These are phyloP conservation scores for Apiotrichum domesticum DNA, from an alignment of 1,284 basidiomycete species.

Conservation along the genomic window DNA sequence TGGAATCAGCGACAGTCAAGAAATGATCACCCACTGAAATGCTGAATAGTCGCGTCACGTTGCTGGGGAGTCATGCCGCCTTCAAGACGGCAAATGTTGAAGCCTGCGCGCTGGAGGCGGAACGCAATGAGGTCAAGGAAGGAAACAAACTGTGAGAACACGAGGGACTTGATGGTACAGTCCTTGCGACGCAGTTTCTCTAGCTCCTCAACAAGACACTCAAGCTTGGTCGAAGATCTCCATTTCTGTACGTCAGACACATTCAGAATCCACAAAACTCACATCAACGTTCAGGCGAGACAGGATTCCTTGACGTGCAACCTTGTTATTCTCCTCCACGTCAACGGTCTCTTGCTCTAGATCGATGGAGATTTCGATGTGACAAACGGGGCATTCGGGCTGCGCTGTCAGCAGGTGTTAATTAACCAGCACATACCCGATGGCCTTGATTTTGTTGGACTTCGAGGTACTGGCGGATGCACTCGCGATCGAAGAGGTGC, in stretches of 20 bases:
- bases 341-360: slow-evolving; percentile 89
- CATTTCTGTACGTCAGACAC: slow-evolving; percentile 53
- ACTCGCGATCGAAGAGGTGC: slow-evolving; percentile 72
- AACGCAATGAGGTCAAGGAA: slow-evolving; percentile 77
- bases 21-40: slow-evolving; percentile 65
- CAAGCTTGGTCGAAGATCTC: slow-evolving; percentile 94
- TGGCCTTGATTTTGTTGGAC: slow-evolving; percentile 57
- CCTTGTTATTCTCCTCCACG: slow-evolving; percentile 56
- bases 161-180: slow-evolving; percentile 90
- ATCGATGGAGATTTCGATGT: slow-evolving; percentile 88
- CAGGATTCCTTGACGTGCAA: slow-evolving; percentile 82
- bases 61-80: slow-evolving; percentile 97
- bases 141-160: slow-evolving; percentile 53
- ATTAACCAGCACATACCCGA: slow-evolving; percentile 51
- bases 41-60: slow-evolving; percentile 86
- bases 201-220: slow-evolving; percentile 91
- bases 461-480: slow-evolving; percentile 88
- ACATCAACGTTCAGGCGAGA: slow-evolving; percentile 77
- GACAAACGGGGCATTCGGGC: slow-evolving; percentile 95
- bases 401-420: slow-evolving; percentile 31
- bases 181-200: slow-evolving; percentile 76
- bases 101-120: slow-evolving; percentile 84
- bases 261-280: slow-evolving; percentile 11
- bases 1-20: neutral
- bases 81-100: slow-evolving; percentile 89